Evolutionary conservation across 2,329 filamentous ascomycete genomes (phyloP).

Genomic region (Ophiocordyceps camponoti-saundersi): DNA sequence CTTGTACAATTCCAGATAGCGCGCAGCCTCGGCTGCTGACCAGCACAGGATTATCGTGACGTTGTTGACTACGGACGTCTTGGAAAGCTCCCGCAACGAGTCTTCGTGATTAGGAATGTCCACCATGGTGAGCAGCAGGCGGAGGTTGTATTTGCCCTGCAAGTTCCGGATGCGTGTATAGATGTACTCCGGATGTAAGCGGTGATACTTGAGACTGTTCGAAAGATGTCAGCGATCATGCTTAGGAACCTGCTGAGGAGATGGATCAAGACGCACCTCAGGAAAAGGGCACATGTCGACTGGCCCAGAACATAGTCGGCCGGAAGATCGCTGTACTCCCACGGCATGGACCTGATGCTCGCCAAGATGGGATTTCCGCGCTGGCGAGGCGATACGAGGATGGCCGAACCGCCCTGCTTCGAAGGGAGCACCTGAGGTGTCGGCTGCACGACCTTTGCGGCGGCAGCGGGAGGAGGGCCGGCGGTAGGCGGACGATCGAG

Average conservation of each 20-base stretch:
- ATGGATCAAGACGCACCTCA: constrained; percentile 30
- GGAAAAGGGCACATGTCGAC: constrained; percentile 81
- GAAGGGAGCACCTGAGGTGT: constrained; percentile 71
- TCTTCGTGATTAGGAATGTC: constrained; percentile 94
- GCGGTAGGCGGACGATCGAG: constrained; percentile 33
- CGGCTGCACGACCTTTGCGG: constrained; percentile 59
- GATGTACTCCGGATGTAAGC: constrained; percentile 92
- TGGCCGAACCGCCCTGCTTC: constrained; percentile 49
- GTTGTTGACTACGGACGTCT: constrained; percentile 84
- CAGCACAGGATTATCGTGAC: constrained; percentile 86
- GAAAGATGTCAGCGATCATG: background rate
- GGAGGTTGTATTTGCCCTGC: constrained; percentile 71
- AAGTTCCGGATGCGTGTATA: constrained; percentile 80
- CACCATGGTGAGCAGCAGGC: constrained; percentile 77
- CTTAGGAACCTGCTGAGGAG: background rate
- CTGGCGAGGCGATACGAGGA: constrained; percentile 80
- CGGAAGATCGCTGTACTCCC: constrained; percentile 96
- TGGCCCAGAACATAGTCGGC: constrained; percentile 80
- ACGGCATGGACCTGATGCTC: constrained; percentile 64
- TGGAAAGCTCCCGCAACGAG: constrained; percentile 72
- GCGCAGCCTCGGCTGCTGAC: constrained; percentile 82
- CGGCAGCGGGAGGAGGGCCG: constrained; percentile 15
- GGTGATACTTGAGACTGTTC: constrained; percentile 75
- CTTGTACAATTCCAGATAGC: constrained; percentile 92
- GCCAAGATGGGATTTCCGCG: constrained; percentile 89